Conservation (phyloP, 352 stramenopile genomes). For the Pythium utonaiense region DNA sequence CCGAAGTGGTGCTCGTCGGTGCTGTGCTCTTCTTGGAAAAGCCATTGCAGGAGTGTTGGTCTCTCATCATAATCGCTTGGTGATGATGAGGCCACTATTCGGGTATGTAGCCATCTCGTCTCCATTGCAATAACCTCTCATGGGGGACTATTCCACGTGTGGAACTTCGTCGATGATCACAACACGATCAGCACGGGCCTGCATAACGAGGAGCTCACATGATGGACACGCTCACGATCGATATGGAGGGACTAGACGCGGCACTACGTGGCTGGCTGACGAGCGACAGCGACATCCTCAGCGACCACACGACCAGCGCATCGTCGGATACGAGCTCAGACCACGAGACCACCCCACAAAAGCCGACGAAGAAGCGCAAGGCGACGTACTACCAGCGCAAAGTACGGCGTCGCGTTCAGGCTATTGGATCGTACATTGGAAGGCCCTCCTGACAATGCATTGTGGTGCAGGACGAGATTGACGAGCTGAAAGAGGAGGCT, state of each 20-base stretch:
- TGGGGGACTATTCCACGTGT: too few species aligned
- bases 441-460: neutral
- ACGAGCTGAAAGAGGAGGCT: conserved; percentile 3
- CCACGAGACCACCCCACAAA: neutral
- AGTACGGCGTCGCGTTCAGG: too few species aligned
- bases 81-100: neutral
- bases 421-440: too few species aligned
- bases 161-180: too few species aligned
- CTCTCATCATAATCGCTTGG: neutral
- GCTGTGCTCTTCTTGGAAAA: neutral
- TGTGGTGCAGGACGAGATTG: conserved; percentile 15
- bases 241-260: neutral
- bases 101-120: neutral
- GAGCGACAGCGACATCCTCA: neutral
- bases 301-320: neutral
- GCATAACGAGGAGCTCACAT: too few species aligned
- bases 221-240: neutral
- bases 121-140: too few species aligned
- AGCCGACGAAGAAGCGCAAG: conserved; percentile 21
- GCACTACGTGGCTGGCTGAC: neutral
- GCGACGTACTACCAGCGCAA: conserved; percentile 24
- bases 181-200: too few species aligned
- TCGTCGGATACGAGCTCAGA: neutral
- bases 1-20: too few species aligned
- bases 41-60: neutral